A percentile compares a stretch with the other conserved stretches of the same genome.
Evolutionary conservation across 2,329 filamentous ascomycete species (phyloP).

Genomic region (Talaromyces funiculosus): DNA sequence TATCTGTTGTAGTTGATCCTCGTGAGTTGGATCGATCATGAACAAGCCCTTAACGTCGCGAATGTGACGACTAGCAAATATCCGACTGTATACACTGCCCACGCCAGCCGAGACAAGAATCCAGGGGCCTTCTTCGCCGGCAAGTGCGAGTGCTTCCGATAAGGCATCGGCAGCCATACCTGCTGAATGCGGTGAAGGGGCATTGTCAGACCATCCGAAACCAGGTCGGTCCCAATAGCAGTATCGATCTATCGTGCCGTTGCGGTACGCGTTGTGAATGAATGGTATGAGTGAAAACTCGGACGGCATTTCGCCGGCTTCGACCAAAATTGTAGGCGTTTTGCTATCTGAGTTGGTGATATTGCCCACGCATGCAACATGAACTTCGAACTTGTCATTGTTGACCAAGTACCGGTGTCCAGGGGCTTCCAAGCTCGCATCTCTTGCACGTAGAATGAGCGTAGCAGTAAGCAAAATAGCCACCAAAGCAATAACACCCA

Average conservation of each 20-base stretch:
- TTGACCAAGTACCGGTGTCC: constrained; percentile 78
- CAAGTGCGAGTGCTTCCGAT: constrained; percentile 73
- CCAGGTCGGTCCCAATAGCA: constrained; percentile 96
- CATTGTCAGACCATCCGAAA: constrained; percentile 81
- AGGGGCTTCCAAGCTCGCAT: constrained; percentile 66
- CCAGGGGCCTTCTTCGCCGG: constrained; percentile 83
- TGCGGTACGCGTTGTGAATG: constrained; percentile 67
- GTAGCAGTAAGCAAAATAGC: constrained; percentile 72
- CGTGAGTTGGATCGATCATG: constrained; percentile 82
- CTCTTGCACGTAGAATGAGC: constrained; percentile 71
- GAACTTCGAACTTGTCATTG: constrained; percentile 75
- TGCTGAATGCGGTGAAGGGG: constrained; percentile 86
- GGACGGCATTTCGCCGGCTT: constrained; percentile 73
- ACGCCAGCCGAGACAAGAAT: constrained; percentile 80
- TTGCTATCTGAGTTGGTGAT: constrained; percentile 50
- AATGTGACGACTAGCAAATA: constrained; percentile 81
- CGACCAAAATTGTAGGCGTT: constrained; percentile 72
- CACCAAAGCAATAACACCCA: constrained; percentile 63
- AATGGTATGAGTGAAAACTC: constrained; percentile 76
- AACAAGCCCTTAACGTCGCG: constrained; percentile 70
- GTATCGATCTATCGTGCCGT: constrained; percentile 79
- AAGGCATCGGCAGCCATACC: constrained; percentile 88
- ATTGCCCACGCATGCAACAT: constrained; percentile 79
- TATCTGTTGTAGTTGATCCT: constrained; percentile 65
- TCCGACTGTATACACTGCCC: constrained; percentile 81